Base-by-base conservation (phyloP, 2,329 filamentous ascomycete genomes). In the Diaporthe velutina region DNA sequence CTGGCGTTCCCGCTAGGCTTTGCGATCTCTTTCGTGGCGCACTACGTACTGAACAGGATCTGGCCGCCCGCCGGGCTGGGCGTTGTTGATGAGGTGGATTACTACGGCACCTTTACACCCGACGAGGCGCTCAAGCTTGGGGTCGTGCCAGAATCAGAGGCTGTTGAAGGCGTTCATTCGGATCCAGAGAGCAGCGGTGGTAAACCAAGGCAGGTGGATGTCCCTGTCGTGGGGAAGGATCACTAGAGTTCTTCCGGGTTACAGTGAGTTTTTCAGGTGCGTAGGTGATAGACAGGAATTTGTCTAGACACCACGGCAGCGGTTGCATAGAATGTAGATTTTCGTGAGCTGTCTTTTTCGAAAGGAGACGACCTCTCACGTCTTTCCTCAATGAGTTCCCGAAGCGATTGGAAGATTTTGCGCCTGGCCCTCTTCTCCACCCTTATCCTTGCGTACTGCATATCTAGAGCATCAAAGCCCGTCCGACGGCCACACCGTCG, bases 391-490 rank as follows among this genome's bases (percentile, higher is more conserved):
- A n/a, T n/a, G n/a, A n/a, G n/a, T n/a, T n/a, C n/a, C n/a, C n/a
- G n/a, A n/a, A n/a, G n/a, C n/a, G n/a, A n/a, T n/a, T n/a, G n/a
- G n/a, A n/a, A n/a, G n/a, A n/a, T n/a, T n/a, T n/a, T n/a, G n/a
- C n/a, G n/a, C n/a, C n/a, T n/a, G n/a, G n/a, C n/a, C n/a, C n/a
- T n/a, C n/a, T n/a, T n/a, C n/a, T n/a, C n/a, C n/a, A n/a, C n/a
- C n/a, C n/a, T n/a, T n/a, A n/a, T n/a, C n/a, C n/a, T n/a, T n/a
- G n/a, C n/a, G n/a, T n/a, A n/a, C n/a, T n/a, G n/a, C n/a, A n/a
- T n/a, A n/a, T n/a, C n/a, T n/a, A n/a, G n/a, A 55, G 73, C 80
- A 68, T 75, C 78, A 67, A 61, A 78, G 71, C 50, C 67, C 68
- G 38, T 45, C 75, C 74, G 73, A 76, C 70, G 55, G 70, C 30